A percentile compares a stretch with the other conserved stretches of the same genome.
Conservation (phyloP, 305 asterid genomes). For the Fraxinus floribunda region DNA sequence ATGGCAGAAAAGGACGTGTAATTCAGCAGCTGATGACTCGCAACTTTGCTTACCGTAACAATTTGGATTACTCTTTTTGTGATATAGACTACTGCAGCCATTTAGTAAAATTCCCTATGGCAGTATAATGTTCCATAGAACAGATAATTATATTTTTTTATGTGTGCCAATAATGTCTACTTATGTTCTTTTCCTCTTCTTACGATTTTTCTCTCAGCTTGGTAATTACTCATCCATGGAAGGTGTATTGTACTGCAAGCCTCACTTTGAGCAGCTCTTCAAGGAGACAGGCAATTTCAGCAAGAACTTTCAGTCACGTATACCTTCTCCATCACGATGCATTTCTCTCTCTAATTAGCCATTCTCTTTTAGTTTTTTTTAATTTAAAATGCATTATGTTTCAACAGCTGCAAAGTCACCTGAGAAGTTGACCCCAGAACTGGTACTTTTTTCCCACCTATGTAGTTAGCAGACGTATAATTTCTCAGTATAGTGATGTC, state of each 20-base stretch:
- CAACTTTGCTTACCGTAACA: not conserved
- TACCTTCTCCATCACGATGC: not conserved
- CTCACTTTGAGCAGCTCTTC: constrained; percentile 55
- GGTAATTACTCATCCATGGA: constrained; percentile 52
- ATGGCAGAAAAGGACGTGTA: not conserved
- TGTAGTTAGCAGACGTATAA: not conserved
- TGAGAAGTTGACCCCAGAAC: constrained; percentile 8
- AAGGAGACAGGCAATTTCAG: constrained; percentile 52
- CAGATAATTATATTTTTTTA: not conserved
- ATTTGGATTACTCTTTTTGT: not conserved
- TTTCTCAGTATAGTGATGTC: not conserved
- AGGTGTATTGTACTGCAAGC: constrained; percentile 52
- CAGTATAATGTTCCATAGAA: not conserved
- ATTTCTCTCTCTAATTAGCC: not conserved
- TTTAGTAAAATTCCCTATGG: not conserved
- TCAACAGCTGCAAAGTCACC: constrained; percentile 19
- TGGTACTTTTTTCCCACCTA: constrained; percentile 2
- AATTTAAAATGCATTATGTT: not conserved
- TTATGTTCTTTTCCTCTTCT: not conserved
- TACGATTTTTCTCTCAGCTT: constrained; percentile 29
- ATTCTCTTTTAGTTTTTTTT: not conserved
- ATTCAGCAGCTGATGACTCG: not conserved
- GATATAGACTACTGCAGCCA: not conserved
- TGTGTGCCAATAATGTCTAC: not conserved
- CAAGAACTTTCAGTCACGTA: constrained; percentile 12